Conservation (phyloP, 257 asterid genomes). For the Apocynum venetum region DNA sequence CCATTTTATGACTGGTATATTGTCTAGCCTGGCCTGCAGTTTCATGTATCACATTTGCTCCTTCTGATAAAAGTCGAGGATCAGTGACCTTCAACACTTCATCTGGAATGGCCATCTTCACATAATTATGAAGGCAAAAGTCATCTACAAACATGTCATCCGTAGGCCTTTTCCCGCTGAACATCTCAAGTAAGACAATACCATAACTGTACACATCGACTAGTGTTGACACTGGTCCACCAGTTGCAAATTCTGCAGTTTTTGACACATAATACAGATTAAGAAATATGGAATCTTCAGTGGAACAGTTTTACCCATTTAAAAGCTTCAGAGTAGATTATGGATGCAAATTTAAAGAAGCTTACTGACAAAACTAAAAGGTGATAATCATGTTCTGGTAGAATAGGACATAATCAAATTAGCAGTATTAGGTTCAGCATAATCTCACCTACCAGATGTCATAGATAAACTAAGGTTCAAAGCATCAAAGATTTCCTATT, state of each 20-base stretch:
- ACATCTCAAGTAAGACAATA: not conserved
- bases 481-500: not conserved
- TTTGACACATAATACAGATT: too few species aligned
- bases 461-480: not conserved
- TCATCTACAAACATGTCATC: not conserved
- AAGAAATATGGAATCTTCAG: not conserved
- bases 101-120: too few species aligned
- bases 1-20: not conserved
- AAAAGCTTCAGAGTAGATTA: too few species aligned
- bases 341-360: too few species aligned
- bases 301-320: too few species aligned
- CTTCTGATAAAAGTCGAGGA: constrained; percentile 5
- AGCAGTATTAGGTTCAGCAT: too few species aligned
- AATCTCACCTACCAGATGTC: too few species aligned
- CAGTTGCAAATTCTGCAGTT: constrained; percentile 2
- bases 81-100: constrained; percentile 11
- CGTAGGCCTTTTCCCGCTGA: constrained; percentile 1
- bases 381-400: too few species aligned
- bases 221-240: constrained; percentile 1
- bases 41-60: not conserved
- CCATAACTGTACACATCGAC: constrained; percentile 8
- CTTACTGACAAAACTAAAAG: too few species aligned
- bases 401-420: too few species aligned
- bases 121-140: too few species aligned
- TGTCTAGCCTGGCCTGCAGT: not conserved